Base-by-base conservation (phyloP, 2,329 filamentous ascomycete species). In the Dactylella cylindrospora region DNA sequence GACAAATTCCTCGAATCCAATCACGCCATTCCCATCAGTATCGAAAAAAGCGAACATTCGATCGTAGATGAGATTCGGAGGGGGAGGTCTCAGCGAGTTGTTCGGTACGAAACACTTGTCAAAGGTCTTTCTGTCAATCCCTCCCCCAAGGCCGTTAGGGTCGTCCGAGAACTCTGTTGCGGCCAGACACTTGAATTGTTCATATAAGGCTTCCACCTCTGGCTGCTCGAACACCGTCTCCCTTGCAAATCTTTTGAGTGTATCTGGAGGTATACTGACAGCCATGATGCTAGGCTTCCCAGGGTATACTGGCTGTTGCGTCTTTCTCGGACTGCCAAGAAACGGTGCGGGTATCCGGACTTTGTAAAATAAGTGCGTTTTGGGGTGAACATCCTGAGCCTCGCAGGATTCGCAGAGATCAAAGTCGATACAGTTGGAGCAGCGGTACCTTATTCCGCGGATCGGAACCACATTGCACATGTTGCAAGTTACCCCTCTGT, bases 21-120 rank as follows among this genome's bases (percentile, higher is more conserved):
- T 96, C 5, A 95, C 76, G 17, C 86, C 87, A 70, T 98, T 89
- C 33, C 83, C 80, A 71, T 97, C 91, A 25, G 84, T 87, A 73
- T 98, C 93, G 72, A 96, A 98, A 72, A 96, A 96, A 44, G 87
- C 83, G 74, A 97, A 98, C 81, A 96, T 93, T 67, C 93, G 86
- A 72, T 98, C 91, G 70, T 95, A 93, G 59, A 98, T 88, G 10
- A 95, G 80, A 71, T 94, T 96, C 1, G 91, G 88, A 0, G 85
- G 80, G 8, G 86, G 83, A 51, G 89, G 84, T 25, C 85, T 81
- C 55, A 83, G 81, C n/a, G 85, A 86, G 10, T 86, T 87, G n/a
- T 86, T 86, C 2, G 89, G 88, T 5, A 94, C 84, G 61, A 97
- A 83, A 67, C 90, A 95, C 40, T 87, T 84, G 71, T 96, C 89